Conservation (phyloP, 2,329 filamentous ascomycete species). For the Hansfordia pulvinata region DNA sequence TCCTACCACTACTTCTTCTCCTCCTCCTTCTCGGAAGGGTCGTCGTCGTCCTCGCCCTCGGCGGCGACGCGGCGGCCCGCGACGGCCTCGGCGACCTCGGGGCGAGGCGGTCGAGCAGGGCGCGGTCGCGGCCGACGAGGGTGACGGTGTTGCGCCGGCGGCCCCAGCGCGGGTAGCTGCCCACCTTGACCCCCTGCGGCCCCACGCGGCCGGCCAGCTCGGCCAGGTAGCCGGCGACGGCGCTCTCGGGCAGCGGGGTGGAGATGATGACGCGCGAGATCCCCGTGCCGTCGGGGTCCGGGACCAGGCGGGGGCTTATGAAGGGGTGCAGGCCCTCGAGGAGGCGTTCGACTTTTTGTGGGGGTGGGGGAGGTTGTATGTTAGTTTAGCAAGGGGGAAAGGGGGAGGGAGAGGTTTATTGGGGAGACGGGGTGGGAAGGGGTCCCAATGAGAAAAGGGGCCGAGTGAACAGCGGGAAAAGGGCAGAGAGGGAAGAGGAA, state of each 20-base stretch:
- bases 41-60: slow-evolving; percentile 63
- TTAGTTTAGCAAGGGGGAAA: no score
- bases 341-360: slow-evolving; percentile 50
- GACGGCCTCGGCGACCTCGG: slow-evolving; percentile 65
- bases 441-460: no score
- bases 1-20: no score
- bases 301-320: slow-evolving; percentile 53
- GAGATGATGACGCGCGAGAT: slow-evolving; percentile 69
- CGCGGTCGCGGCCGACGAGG: slow-evolving; percentile 63
- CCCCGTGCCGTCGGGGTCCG: slow-evolving; percentile 75
- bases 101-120: slow-evolving; percentile 66
- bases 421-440: no score
- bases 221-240: slow-evolving; percentile 70
- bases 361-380: neutral
- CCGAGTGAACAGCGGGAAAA: no score
- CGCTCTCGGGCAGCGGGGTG: slow-evolving; percentile 78
- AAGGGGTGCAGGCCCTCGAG: slow-evolving; percentile 63
- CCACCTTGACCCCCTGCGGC: slow-evolving; percentile 74
- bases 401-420: no score
- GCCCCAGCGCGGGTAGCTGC: slow-evolving; percentile 88
- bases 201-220: slow-evolving; percentile 62
- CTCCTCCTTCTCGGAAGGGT: no score
- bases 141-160: slow-evolving; percentile 83
- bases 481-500: no score
- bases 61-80: slow-evolving; percentile 54